These are phyloP conservation scores for Camelina hispida DNA, from an alignment of 345 rosid species.

Conservation along the genomic window DNA sequence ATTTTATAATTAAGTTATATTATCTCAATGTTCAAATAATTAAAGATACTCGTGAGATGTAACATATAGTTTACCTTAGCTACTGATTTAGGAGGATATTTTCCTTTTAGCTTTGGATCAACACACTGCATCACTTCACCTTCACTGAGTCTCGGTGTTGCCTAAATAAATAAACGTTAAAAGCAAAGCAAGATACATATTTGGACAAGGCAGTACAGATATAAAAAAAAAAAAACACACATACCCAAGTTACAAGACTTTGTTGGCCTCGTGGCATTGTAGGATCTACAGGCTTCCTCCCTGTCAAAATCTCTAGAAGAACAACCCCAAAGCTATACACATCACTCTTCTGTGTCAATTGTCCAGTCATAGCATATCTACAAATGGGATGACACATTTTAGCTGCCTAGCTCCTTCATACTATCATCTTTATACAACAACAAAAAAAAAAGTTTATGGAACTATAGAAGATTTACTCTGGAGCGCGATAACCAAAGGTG, in stretches of 20 bases:
- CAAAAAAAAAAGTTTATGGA: not conserved
- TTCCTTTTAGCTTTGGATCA: not conserved
- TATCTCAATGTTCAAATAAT: not conserved
- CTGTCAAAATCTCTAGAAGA: not conserved
- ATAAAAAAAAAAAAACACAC: not conserved
- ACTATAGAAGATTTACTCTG: conserved; percentile 24
- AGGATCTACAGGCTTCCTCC: not conserved
- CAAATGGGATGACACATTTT: not conserved
- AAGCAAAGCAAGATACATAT: not conserved
- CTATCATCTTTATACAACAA: not conserved
- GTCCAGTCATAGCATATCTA: conserved; percentile 1
- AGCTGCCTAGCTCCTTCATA: not conserved
- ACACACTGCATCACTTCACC: not conserved
- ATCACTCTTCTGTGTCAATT: not conserved
- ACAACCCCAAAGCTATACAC: not conserved
- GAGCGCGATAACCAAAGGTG: conserved; percentile 96
- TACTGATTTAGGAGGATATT: not conserved
- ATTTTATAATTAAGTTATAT: not conserved
- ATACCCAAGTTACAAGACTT: conserved; percentile 7
- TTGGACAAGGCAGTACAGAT: not conserved
- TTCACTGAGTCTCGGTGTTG: not conserved
- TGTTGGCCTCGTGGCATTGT: not conserved
- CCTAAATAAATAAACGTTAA: not conserved
- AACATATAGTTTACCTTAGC: not conserved
- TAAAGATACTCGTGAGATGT: not conserved